Evolutionary conservation across 306 rosid species (phyloP).

Genomic region (barrel medic (Medicago truncatula)): DNA sequence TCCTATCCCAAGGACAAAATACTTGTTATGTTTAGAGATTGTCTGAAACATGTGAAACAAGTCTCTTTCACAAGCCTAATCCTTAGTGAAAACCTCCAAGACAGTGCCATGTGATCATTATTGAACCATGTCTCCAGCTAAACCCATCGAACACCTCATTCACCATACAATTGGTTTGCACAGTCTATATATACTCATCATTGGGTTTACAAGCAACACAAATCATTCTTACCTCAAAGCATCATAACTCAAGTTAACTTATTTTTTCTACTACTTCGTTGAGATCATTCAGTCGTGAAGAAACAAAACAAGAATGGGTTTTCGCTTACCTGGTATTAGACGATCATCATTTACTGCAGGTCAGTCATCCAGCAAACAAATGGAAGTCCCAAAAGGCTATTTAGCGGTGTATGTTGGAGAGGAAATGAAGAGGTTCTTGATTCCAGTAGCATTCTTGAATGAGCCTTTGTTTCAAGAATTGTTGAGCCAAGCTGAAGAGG

Average conservation of each 20-base stretch:
- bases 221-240: background rate
- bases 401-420: slow-evolving; percentile 63
- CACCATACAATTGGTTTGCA: background rate
- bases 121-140: background rate
- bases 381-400: slow-evolving; percentile 54
- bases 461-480: slow-evolving; percentile 51
- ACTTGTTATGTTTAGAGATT: slow-evolving; percentile 21
- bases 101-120: slow-evolving; percentile 34
- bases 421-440: slow-evolving; percentile 50
- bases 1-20: background rate
- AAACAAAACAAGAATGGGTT: slow-evolving; percentile 43
- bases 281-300: background rate
- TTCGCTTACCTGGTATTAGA: slow-evolving; percentile 43
- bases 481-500: slow-evolving; percentile 52
- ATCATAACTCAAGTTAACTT: background rate
- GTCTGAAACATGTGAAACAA: slow-evolving; percentile 19
- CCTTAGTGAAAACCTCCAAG: background rate
- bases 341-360: slow-evolving; percentile 18
- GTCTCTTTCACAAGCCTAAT: background rate
- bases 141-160: background rate
- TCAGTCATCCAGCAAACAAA: background rate
- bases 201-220: slow-evolving; percentile 31
- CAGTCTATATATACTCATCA: slow-evolving; percentile 8
- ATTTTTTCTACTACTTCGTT: slow-evolving; percentile 16
- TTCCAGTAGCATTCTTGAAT: slow-evolving; percentile 52